Evolutionary conservation across 1,139 yeast genomes (phyloP), one percentile per base, ranked within the genome.

Genomic region (Tardiomyces blankii): DNA sequence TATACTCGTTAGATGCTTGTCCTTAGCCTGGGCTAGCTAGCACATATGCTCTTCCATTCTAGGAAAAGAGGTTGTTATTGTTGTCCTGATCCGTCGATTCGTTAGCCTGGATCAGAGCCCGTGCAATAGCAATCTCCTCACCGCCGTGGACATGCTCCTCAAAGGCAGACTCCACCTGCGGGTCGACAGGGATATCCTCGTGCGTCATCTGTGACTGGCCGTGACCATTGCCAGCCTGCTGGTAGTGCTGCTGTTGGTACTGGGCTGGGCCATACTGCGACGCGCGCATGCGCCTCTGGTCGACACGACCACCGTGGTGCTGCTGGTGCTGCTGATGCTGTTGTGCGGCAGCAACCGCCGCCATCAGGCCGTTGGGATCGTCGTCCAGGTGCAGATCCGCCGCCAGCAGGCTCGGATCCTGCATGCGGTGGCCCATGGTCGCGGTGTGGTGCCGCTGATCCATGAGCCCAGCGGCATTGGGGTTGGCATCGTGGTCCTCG

Each of bases 271-370:
- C 35, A 11, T 30, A 30, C 35, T 55, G 51, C 14, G 55, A 49
- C 27, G 50, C 49, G 27, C 48, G 47, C 41, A 62, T 46, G 38
- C 30, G 28, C 44, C 30, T 35, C 40, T 41, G 47, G 27, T 35
- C 39, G 13, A 16, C 39, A 16, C n/a, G 11, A 19, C 39, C 48
- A 48, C 35, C 48, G 30, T 27, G 48, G 41, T 42, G 48, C 44
- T 45, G 48, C 39, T 43, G 51, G 18, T 40, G 48, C 19, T 32
- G 47, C n/a, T 21, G 25, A 7, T 21, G 25, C 18, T 74, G 54
- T 52, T 76, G 80, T 0, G 80, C 84, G 42, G 80, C 79, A 52
- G 79, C 83, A 2, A 80, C 83, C 2, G 80, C 85, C 0, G 83
- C 86, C 48, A 80, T 74, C 12, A 80, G 72, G 43, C 79, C 78